Percentiles rank a stretch among this genome's conserved stretches.
Conservation (phyloP, 345 rosid species). For the Acer negundo region DNA sequence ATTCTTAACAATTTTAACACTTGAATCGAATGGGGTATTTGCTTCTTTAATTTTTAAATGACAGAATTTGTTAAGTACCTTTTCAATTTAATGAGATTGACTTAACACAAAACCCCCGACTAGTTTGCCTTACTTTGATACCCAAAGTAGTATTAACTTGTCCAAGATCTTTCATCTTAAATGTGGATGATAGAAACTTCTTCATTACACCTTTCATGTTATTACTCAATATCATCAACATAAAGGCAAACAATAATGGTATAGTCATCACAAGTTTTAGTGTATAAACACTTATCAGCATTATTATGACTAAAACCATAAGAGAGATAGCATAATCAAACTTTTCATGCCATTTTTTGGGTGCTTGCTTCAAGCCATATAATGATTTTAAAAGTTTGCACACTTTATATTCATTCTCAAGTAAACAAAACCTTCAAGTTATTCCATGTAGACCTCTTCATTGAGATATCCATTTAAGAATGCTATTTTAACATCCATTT, state of each 20-base stretch:
- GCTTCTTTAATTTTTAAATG: background rate
- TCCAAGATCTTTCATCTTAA: background rate
- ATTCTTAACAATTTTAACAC: background rate
- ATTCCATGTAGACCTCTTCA: slow-evolving; percentile 1
- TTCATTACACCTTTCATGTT: background rate
- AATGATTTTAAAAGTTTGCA: slow-evolving; percentile 3
- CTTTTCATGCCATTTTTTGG: slow-evolving; percentile 20
- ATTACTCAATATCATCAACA: background rate
- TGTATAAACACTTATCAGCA: too few species aligned
- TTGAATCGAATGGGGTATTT: background rate
- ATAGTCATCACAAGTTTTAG: too few species aligned
- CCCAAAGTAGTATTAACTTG: background rate
- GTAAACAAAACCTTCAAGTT: slow-evolving; percentile 1
- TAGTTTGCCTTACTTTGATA: background rate
- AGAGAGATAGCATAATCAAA: background rate
- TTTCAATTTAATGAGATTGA: background rate
- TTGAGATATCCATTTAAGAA: background rate
- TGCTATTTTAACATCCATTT: slow-evolving; percentile 13
- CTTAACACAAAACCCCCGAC: background rate
- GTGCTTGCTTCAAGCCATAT: slow-evolving; percentile 14
- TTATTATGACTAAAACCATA: background rate
- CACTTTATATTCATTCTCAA: background rate
- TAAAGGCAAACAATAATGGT: background rate
- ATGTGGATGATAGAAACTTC: background rate
- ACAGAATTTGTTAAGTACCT: background rate